Evolutionary conservation across 176 grass and related monocot genomes (phyloP).

Genomic region (Thalia dealbata): DNA sequence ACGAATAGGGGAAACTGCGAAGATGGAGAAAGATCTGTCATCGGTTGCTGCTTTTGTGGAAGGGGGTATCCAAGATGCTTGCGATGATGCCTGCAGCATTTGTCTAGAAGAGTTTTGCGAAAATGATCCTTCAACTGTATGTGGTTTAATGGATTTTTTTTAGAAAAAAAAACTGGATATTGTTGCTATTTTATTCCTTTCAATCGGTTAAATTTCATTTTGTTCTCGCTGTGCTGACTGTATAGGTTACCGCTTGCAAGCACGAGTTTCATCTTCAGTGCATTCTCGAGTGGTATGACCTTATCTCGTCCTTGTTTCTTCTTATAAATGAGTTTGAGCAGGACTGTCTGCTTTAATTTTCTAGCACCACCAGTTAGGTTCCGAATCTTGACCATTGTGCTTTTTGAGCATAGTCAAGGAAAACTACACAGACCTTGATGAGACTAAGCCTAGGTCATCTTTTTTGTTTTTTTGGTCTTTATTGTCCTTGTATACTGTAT

Average conservation of each 20-base stretch:
- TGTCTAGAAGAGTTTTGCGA: constrained; percentile 91
- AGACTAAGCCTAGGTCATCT: background rate
- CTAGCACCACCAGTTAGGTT: background rate
- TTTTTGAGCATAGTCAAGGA: background rate
- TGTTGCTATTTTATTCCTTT: background rate
- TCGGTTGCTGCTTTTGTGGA: constrained; percentile 85
- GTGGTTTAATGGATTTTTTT: background rate
- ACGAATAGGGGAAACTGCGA: constrained; percentile 31
- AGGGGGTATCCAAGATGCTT: constrained; percentile 87
- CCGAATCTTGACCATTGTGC: background rate
- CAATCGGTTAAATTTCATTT: background rate
- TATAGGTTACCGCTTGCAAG: constrained; percentile 78
- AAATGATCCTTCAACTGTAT: constrained; percentile 82
- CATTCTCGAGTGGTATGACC: constrained; percentile 82
- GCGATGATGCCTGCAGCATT: constrained; percentile 93
- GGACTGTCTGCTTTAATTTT: background rate
- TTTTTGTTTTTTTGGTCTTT: background rate
- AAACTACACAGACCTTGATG: background rate
- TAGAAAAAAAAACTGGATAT: background rate
- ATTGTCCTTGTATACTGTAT: background rate
- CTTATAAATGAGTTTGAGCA: background rate
- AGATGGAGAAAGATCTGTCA: constrained; percentile 55
- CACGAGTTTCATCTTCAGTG: constrained; percentile 94
- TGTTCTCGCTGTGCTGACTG: background rate
- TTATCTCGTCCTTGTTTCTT: background rate